A percentile compares a stretch with the other conserved stretches of the same genome.
Evolutionary conservation across 305 asterid species (phyloP).

Genomic region (Solanum chacoense): DNA sequence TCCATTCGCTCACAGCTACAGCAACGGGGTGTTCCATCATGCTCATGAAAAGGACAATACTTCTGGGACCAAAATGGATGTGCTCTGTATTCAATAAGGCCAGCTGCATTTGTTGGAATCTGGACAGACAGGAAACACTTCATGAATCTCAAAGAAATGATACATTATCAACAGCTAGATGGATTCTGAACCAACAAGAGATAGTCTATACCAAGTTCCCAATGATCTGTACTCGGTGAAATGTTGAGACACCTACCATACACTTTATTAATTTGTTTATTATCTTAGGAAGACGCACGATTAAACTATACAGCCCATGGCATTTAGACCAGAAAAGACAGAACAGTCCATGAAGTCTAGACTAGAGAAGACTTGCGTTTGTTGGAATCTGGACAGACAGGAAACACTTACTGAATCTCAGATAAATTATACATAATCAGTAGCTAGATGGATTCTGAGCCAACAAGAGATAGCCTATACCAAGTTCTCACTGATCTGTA

Average conservation of each 20-base stretch:
- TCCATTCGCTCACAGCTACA: constrained; percentile 99
- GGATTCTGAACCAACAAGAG: not conserved
- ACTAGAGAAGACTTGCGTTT: constrained; percentile 24
- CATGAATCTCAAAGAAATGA: constrained; percentile 2
- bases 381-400: constrained; percentile 65
- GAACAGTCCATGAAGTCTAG: not conserved
- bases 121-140: constrained; percentile 18
- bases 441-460: not conserved
- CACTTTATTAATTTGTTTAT: not conserved
- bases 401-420: not conserved
- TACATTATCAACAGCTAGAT: not conserved
- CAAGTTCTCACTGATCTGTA: not conserved
- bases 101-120: constrained; percentile 88
- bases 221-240: not conserved
- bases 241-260: not conserved
- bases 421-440: not conserved
- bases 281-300: not conserved
- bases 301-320: not conserved
- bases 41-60: constrained; percentile 92
- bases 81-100: constrained; percentile 91
- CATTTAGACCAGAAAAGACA: not conserved
- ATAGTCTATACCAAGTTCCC: not conserved
- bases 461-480: not conserved
- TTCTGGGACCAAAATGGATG: constrained; percentile 98
- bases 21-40: constrained; percentile 93